Evolutionary conservation across 2,329 filamentous ascomycete genomes (phyloP).

Genomic region (Colletotrichum euphorbiae): DNA sequence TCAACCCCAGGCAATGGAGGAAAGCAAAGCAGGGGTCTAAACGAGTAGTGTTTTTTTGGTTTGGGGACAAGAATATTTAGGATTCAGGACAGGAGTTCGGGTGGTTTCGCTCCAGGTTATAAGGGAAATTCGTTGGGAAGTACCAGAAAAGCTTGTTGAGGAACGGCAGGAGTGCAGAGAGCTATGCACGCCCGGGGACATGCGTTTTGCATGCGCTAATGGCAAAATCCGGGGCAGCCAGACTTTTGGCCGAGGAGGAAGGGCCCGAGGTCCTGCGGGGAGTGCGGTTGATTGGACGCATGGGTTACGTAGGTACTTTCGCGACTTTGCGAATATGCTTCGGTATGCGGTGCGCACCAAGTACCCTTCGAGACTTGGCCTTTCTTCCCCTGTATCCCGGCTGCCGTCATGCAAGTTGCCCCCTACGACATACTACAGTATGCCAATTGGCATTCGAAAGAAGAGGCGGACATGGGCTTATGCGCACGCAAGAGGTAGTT

Average conservation of each 20-base stretch:
- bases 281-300: slow-evolving; percentile 31
- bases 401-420: slow-evolving; percentile 6
- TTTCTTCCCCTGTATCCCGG: background rate
- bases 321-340: slow-evolving; percentile 16
- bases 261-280: slow-evolving; percentile 29
- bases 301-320: slow-evolving; percentile 34
- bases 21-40: slow-evolving; percentile 21
- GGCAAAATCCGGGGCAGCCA: slow-evolving; percentile 39
- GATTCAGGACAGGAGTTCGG: slow-evolving; percentile 30
- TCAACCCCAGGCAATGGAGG: background rate
- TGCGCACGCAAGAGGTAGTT: slow-evolving; percentile 18
- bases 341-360: background rate
- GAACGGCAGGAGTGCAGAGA: slow-evolving; percentile 15
- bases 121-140: slow-evolving; percentile 36
- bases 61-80: slow-evolving; percentile 4
- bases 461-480: background rate
- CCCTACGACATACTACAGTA: background rate
- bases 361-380: slow-evolving; percentile 6
- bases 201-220: slow-evolving; percentile 36
- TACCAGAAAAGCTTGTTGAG: slow-evolving; percentile 37
- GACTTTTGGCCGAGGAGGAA: slow-evolving; percentile 17
- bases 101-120: slow-evolving; percentile 36
- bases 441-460: background rate
- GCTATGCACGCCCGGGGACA: slow-evolving; percentile 11
- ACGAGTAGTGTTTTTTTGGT: background rate